A percentile compares a stretch with the other conserved stretches of the same genome.
These are phyloP conservation scores for Lodderomyces parapsilosis DNA, from an alignment of 1,139 yeast species.

Conservation along the genomic window DNA sequence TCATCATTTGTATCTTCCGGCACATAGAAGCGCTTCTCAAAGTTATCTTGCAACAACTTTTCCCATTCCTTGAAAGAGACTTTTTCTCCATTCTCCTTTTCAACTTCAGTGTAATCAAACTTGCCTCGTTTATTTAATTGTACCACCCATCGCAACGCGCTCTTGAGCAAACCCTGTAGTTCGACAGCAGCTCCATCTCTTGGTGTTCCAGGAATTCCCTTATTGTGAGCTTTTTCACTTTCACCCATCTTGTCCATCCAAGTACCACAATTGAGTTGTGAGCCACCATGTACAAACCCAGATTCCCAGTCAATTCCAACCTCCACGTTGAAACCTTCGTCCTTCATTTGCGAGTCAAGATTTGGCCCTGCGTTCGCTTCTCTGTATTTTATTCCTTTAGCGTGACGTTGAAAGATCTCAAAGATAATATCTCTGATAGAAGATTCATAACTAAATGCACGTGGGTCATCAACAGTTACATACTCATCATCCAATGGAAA, in stretches of 20 bases:
- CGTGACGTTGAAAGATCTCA: constrained; percentile 84
- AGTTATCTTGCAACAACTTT: constrained; percentile 60
- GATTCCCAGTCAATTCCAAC: constrained; percentile 83
- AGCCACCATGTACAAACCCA: constrained; percentile 89
- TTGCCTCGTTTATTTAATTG: constrained; percentile 51
- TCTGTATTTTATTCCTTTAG: constrained; percentile 79
- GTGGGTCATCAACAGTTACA: constrained; percentile 63
- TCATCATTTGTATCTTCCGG: constrained; percentile 62
- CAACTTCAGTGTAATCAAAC: constrained; percentile 58
- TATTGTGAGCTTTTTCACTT: constrained; percentile 74
- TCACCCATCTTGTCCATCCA: constrained; percentile 99
- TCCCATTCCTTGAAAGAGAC: constrained; percentile 71
- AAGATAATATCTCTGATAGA: constrained; percentile 74
- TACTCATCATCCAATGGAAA: constrained; percentile 89
- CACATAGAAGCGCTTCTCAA: constrained; percentile 75
- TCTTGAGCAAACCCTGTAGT: constrained; percentile 83
- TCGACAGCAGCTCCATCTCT: constrained; percentile 97
- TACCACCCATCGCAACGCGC: constrained; percentile 77
- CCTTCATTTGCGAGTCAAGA: constrained; percentile 88
- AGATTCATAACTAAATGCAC: constrained; percentile 72
- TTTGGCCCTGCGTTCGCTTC: constrained; percentile 95
- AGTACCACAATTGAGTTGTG: constrained; percentile 91
- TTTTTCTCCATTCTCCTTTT: constrained; percentile 52
- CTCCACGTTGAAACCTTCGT: constrained; percentile 86
- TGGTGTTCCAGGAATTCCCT: constrained; percentile 95